These are phyloP conservation scores for Mycena sp. DNA, from an alignment of 1,284 basidiomycete genomes.

Conservation along the genomic window DNA sequence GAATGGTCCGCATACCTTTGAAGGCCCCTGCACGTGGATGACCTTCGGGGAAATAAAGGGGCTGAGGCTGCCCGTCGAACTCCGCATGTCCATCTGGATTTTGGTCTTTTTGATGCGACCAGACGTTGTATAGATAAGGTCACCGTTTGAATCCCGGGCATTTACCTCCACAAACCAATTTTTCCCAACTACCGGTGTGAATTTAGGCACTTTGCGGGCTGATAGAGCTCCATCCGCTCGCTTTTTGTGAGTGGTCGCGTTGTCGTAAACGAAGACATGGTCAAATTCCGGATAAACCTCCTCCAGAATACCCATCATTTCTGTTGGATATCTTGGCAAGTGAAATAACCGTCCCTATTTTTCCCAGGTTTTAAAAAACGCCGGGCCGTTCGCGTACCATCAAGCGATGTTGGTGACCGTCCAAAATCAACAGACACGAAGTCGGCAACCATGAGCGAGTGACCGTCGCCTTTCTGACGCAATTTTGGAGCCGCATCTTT, in stretches of 20 bases:
- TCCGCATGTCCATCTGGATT: conserved; percentile 34
- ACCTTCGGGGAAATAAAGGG: conserved; percentile 37
- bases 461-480: conserved; percentile 49
- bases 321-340: background rate
- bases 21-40: conserved; percentile 36
- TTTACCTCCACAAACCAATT: conserved; percentile 3
- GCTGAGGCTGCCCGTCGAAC: conserved; percentile 37
- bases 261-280: too few relatives aligned
- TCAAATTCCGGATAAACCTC: conserved; percentile 1
- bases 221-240: too few relatives aligned
- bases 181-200: background rate
- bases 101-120: conserved; percentile 26
- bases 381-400: background rate
- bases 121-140: background rate
- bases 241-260: too few relatives aligned
- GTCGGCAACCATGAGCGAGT: conserved; percentile 53
- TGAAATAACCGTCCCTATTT: background rate
- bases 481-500: conserved; percentile 38
- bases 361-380: conserved; percentile 2
- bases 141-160: background rate
- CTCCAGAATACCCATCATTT: conserved; percentile 1
- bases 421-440: conserved; percentile 55
- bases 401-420: conserved; percentile 30
- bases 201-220: background rate
- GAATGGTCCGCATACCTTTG: conserved; percentile 42